A percentile compares a stretch with the other conserved stretches of the same genome.
Evolutionary conservation across 2,329 filamentous ascomycete genomes (phyloP).

Genomic region (Ilyonectria mors-panacis): DNA sequence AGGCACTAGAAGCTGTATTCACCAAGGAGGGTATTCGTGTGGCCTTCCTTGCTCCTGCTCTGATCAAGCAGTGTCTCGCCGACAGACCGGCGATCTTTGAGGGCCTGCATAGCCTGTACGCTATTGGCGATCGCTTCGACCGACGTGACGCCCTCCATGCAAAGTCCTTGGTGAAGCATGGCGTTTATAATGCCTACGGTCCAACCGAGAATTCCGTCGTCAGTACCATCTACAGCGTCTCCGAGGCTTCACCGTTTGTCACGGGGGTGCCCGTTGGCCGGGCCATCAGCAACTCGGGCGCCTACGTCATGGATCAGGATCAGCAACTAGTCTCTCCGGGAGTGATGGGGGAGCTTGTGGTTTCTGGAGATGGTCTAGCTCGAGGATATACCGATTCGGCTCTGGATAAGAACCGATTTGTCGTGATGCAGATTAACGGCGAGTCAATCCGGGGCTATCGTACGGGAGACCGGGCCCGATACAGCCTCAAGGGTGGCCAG

Average conservation of each 20-base stretch:
- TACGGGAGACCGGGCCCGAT: conserved; percentile 42
- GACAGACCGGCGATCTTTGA: conserved; percentile 16
- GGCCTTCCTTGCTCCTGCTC: conserved; percentile 23
- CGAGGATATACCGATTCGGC: conserved; percentile 34
- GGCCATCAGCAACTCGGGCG: conserved; percentile 42
- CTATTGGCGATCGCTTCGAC: conserved; percentile 37
- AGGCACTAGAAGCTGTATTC: conserved; percentile 28
- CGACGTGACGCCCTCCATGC: conserved; percentile 20
- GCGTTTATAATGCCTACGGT: conserved; percentile 41
- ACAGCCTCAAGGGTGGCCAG: conserved; percentile 28
- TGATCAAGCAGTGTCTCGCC: conserved; percentile 36
- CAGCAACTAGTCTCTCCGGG: conserved; percentile 39
- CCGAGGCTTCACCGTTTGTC: neutral
- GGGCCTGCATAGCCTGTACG: conserved; percentile 23
- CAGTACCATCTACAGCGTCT: conserved; percentile 34
- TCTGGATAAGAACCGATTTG: conserved; percentile 33
- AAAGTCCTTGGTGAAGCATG: neutral
- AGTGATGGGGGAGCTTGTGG: conserved; percentile 45
- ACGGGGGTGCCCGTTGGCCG: conserved; percentile 44
- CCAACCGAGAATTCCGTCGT: conserved; percentile 43
- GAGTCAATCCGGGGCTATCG: conserved; percentile 32
- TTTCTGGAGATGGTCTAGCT: conserved; percentile 48
- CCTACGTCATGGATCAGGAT: conserved; percentile 35
- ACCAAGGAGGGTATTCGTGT: conserved; percentile 17
- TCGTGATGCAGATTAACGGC: conserved; percentile 17